Evolutionary conservation across 345 rosid genomes (phyloP).

Genomic region (Gossypium herbaceum): DNA sequence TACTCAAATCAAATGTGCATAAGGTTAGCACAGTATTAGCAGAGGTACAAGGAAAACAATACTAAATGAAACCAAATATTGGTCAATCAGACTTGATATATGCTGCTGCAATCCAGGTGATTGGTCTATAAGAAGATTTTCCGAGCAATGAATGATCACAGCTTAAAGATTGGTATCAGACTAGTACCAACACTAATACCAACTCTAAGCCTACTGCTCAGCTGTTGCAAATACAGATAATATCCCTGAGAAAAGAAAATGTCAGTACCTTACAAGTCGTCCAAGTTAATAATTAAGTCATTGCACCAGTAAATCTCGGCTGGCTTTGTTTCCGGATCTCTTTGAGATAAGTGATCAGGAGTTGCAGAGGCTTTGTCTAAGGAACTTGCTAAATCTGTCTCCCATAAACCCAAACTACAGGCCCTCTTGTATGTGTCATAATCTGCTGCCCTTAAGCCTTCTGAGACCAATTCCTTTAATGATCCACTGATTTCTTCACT

Average conservation of each 20-base stretch:
- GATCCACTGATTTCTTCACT: conserved; percentile 37
- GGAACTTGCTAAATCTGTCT: conserved; percentile 52
- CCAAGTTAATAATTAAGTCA: conserved; percentile 58
- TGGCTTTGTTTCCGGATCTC: conserved; percentile 29
- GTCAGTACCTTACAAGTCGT: conserved; percentile 47
- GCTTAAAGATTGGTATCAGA: neutral
- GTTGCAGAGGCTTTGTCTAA: conserved; percentile 48
- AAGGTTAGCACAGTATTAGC: neutral
- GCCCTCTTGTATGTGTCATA: conserved; percentile 55
- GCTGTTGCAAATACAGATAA: neutral
- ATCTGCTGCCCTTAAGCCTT: conserved; percentile 60
- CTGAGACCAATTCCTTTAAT: conserved; percentile 58
- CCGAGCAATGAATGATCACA: neutral
- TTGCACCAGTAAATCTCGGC: conserved; percentile 43
- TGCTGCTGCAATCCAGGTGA: neutral
- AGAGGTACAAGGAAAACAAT: neutral
- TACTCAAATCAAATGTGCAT: neutral
- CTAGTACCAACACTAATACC: neutral
- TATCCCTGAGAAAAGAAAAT: neutral
- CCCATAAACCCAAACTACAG: conserved; percentile 69
- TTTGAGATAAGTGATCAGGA: conserved; percentile 20
- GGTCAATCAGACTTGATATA: neutral
- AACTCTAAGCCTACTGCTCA: neutral
- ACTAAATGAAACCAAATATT: neutral
- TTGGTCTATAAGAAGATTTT: neutral